phyloP scores from a whole-genome alignment of 129 eudicot species.

The Centaurea solstitialis region DNA sequence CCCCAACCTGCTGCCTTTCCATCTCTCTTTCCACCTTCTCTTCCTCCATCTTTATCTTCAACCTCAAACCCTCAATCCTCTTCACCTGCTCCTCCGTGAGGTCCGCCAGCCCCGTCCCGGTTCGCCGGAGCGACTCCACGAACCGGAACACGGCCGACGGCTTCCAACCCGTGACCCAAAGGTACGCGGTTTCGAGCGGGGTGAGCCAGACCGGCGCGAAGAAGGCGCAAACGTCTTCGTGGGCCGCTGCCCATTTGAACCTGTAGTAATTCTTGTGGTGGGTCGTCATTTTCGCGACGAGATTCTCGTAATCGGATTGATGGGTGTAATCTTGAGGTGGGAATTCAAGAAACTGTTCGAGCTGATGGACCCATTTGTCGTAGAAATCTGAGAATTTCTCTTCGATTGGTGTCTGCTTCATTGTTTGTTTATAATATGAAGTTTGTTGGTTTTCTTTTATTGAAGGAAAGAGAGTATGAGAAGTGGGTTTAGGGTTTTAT shows the following conservation, averaged over 20 bases:
- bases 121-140: constrained; percentile 35
- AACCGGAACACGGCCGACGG: constrained; percentile 62
- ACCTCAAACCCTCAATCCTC: constrained; percentile 46
- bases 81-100: constrained; percentile 54
- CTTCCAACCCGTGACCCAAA: constrained; percentile 94
- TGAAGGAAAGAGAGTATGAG: background rate
- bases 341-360: constrained; percentile 39
- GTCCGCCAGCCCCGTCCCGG: constrained; percentile 28
- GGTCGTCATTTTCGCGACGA: constrained; percentile 56
- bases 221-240: constrained; percentile 58
- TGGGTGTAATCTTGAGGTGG: constrained; percentile 19
- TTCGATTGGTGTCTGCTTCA: constrained; percentile 41
- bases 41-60: constrained; percentile 60
- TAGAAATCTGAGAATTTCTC: constrained; percentile 48
- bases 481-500: constrained; percentile 8
- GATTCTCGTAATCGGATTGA: constrained; percentile 19
- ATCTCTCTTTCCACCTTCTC: constrained; percentile 80
- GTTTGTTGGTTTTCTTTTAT: background rate
- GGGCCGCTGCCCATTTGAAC: constrained; percentile 77
- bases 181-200: constrained; percentile 53
- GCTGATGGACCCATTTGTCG: constrained; percentile 64
- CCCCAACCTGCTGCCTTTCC: constrained; percentile 76
- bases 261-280: constrained; percentile 78
- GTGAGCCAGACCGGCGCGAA: constrained; percentile 59
- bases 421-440: background rate